phyloP scores from a whole-genome alignment of 371 early-diverging fungal genomes.

The Mortierella sp. region DNA sequence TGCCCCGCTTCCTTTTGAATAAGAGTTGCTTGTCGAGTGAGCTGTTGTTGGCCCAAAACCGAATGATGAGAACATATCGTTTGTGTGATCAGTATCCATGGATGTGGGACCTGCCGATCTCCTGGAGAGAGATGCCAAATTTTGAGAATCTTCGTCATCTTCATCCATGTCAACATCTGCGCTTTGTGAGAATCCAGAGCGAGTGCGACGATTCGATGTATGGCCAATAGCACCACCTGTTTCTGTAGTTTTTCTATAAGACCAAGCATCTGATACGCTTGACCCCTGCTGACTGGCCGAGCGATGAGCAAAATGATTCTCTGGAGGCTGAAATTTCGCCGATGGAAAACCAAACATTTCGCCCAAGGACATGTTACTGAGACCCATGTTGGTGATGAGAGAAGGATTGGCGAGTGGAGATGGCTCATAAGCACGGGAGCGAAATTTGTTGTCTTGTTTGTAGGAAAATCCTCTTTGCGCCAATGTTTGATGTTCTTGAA shows the following conservation, averaged over 20 bases:
- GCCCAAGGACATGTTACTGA: constrained; percentile 43
- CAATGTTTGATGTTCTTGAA: neutral
- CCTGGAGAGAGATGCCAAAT: neutral
- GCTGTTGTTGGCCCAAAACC: neutral
- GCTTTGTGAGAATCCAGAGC: constrained; percentile 16
- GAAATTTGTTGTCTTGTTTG: constrained; percentile 30
- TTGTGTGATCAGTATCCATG: constrained; percentile 1
- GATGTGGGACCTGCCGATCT: neutral
- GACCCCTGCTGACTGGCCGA: neutral
- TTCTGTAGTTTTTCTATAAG: constrained; percentile 14
- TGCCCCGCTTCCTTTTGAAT: constrained; percentile 17
- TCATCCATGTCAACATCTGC: constrained; percentile 35
- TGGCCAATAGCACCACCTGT: neutral
- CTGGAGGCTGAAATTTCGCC: constrained; percentile 51
- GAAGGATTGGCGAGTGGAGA: constrained; percentile 53
- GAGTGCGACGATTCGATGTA: neutral
- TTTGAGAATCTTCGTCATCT: constrained; percentile 17
- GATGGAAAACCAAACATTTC: constrained; percentile 54
- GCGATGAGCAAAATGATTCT: constrained; percentile 52
- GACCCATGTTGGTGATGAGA: constrained; percentile 29
- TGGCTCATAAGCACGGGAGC: constrained; percentile 49
- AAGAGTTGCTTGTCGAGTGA: neutral
- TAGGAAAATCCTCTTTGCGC: neutral
- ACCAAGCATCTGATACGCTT: constrained; percentile 24
- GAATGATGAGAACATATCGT: constrained; percentile 5